A percentile compares a stretch with the other conserved stretches of the same genome.
These are phyloP conservation scores for Lasiosphaeria miniovina DNA, from an alignment of 495 filamentous ascomycete species.

Conservation along the genomic window DNA sequence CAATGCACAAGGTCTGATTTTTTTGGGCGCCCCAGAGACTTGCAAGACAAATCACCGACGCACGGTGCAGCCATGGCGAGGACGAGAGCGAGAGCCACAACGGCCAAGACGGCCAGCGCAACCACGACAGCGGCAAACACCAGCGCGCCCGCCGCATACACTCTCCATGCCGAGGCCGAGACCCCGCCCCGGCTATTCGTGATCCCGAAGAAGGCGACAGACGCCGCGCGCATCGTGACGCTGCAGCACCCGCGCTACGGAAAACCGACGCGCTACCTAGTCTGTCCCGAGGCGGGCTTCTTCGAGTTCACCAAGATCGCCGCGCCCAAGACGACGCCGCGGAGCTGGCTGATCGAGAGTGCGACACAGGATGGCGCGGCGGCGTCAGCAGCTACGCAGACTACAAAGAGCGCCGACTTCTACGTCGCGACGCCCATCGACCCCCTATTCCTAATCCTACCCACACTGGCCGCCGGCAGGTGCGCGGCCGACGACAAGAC, in stretches of 20 bases:
- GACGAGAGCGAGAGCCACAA: slow-evolving; percentile 23
- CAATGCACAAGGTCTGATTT: background rate
- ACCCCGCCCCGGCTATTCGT: slow-evolving; percentile 71
- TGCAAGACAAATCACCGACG: background rate
- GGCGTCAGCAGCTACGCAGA: slow-evolving; percentile 17
- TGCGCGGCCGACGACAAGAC: background rate
- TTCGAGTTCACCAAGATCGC: slow-evolving; percentile 83
- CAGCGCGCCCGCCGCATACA: slow-evolving; percentile 27
- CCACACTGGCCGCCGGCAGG: slow-evolving; percentile 48
- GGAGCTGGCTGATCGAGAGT: slow-evolving; percentile 65
- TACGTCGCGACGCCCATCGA: slow-evolving; percentile 83
- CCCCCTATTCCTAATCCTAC: slow-evolving; percentile 77
- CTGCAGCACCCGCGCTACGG: slow-evolving; percentile 73
- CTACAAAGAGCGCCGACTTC: slow-evolving; percentile 62
- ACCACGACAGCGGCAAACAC: slow-evolving; percentile 23
- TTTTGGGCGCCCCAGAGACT: background rate
- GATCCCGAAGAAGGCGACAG: slow-evolving; percentile 63
- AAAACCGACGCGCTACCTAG: slow-evolving; percentile 67
- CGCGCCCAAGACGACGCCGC: slow-evolving; percentile 55
- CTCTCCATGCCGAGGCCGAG: slow-evolving; percentile 31
- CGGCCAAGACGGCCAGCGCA: slow-evolving; percentile 29
- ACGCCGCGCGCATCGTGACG: slow-evolving; percentile 67
- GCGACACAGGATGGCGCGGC: slow-evolving; percentile 4
- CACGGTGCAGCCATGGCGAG: slow-evolving; percentile 26
- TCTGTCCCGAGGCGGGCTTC: slow-evolving; percentile 75